Percentiles rank a stretch among this genome's conserved stretches.
These are phyloP conservation scores for Beverwykella pulmonaria DNA, from an alignment of 495 filamentous ascomycete genomes.

Conservation along the genomic window DNA sequence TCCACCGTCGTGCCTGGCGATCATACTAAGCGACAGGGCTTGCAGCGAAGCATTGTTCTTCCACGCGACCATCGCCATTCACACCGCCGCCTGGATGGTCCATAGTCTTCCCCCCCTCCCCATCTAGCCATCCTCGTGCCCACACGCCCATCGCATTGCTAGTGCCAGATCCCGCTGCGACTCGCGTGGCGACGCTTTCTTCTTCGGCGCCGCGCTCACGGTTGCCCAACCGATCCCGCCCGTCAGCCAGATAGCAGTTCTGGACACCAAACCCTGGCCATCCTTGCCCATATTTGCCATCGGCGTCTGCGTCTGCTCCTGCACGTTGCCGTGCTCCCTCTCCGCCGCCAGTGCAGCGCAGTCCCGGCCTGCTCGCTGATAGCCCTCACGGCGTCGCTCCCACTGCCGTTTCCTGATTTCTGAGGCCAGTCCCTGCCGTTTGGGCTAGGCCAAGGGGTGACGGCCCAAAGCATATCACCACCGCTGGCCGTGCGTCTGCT, in stretches of 20 bases:
- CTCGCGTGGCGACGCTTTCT: conserved; percentile 31
- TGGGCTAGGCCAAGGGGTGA: conserved; percentile 27
- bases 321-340: conserved; percentile 18
- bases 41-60: conserved; percentile 1
- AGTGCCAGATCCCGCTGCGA: conserved; percentile 13
- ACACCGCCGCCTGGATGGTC: conserved; percentile 2
- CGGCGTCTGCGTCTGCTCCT: not conserved
- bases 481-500: conserved; percentile 28
- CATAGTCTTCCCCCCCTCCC: conserved; percentile 1
- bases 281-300: conserved; percentile 25
- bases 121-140: not conserved
- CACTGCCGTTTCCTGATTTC: conserved; percentile 3
- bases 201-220: conserved; percentile 24
- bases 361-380: conserved; percentile 10
- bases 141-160: not conserved
- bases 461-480: conserved; percentile 38
- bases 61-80: not conserved
- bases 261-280: not conserved
- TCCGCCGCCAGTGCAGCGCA: conserved; percentile 16
- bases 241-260: conserved; percentile 27
- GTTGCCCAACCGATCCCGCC: conserved; percentile 28
- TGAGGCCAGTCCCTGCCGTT: conserved; percentile 6
- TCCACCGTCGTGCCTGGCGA: conserved; percentile 10
- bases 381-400: conserved; percentile 3
- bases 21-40: conserved; percentile 11